Base-by-base conservation (phyloP, 306 rosid species). In the Pachyrhizus erosus region DNA sequence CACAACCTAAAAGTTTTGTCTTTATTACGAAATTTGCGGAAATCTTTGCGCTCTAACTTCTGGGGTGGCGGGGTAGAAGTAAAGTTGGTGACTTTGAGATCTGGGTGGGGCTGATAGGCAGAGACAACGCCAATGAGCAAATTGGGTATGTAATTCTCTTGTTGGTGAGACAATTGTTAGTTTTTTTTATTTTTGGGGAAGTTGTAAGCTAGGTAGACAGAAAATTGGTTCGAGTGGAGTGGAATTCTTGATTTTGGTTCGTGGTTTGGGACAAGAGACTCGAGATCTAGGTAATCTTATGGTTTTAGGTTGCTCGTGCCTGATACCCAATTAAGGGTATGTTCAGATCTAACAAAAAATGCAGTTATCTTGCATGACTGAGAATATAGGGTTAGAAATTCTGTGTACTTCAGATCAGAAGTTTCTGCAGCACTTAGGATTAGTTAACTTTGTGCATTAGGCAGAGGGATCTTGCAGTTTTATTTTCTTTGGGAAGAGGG, bases 1-100 rank as follows among this genome's bases (percentile, higher is more conserved):
- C 34, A 66, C 52, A 7, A 34, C 64, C 34, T 74, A 62, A 77
- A 48, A 61, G 42, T 46, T 77, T 17, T 54, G 5, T 55, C 80
- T 81, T 77, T 84, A 24, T 67, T 72, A 9, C 24, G 71, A 23
- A 69, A 39, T 77, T 79, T 15, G 7, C 8, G 31, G 31, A 37
- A 62, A 54, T 78, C 5, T 70, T 48, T 74, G 62, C 26, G 68
- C 6, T 51, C 2, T 62, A 10, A 18, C 48, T 70, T 71, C 34
- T 51, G 72, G 68, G 77, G 34, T 60, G 77, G 9, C 18, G 67
- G 76, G 73, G 34, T 60, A 60, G 77, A 70, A 64, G 81, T 80
- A 52, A 83, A 83, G 21, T 72, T 23, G 64, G 67, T 73, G 49
- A n/a, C 75, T 83, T 37, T 29, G 69, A 78, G 87, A 83, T 88